A percentile compares a stretch with the other conserved stretches of the same genome.
Conservation (phyloP, 352 stramenopile genomes). For the Globisporangium megalacanthum region DNA sequence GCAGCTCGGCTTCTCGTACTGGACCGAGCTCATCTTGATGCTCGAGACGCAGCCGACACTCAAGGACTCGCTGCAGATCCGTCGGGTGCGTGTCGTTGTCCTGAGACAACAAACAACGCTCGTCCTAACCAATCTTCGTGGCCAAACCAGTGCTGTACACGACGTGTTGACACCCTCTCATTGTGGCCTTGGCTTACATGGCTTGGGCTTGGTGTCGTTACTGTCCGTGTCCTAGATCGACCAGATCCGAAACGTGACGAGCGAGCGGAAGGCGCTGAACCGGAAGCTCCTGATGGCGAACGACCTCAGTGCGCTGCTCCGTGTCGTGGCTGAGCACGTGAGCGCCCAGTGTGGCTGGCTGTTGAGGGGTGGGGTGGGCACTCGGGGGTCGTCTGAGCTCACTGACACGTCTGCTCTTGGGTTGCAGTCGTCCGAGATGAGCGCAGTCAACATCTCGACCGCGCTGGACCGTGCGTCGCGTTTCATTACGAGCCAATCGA, state of each 20-base stretch:
- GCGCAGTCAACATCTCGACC: conserved; percentile 58
- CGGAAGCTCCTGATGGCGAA: conserved; percentile 57
- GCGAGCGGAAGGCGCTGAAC: conserved; percentile 49
- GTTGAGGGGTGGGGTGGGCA: no score
- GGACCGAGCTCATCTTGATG: conserved; percentile 75
- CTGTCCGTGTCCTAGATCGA: conserved; percentile 49
- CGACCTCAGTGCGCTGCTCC: conserved; percentile 48
- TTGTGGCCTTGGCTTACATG: neutral
- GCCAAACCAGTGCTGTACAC: neutral
- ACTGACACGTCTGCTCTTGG: neutral
- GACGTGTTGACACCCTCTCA: neutral
- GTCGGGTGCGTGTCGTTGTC: conserved; percentile 19
- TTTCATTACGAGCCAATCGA: conserved; percentile 22
- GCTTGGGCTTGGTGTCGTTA: no score
- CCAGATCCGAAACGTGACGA: conserved; percentile 48
- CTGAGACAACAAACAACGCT: no score
- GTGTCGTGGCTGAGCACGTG: conserved; percentile 62
- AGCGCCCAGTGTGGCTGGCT: conserved; percentile 4
- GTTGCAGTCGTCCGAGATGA: conserved; percentile 38
- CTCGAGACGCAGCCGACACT: conserved; percentile 61
- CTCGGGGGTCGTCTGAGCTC: neutral
- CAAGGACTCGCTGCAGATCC: conserved; percentile 61
- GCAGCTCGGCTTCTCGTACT: conserved; percentile 66
- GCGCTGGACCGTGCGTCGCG: conserved; percentile 42
- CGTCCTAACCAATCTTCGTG: neutral